phyloP scores from a whole-genome alignment of 2,329 filamentous ascomycete species.

The Aspergillus eucalypticola region DNA sequence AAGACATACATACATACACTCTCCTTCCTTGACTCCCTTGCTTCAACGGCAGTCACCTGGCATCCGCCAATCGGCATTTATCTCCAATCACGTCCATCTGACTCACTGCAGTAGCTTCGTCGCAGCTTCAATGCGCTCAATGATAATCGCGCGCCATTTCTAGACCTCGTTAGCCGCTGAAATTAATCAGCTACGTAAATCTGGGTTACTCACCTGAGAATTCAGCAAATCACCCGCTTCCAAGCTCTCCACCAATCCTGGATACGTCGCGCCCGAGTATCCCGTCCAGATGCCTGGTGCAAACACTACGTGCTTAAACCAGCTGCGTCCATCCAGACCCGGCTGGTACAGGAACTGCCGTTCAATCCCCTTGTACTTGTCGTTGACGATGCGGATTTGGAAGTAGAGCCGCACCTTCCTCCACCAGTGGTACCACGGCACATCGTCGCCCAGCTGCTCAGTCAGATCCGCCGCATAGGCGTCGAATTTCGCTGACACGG shows the following conservation, averaged over 20 bases:
- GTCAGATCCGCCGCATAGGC: constrained; percentile 49
- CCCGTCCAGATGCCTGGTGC: constrained; percentile 90
- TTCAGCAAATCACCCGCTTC: constrained; percentile 52
- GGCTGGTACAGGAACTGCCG: constrained; percentile 72
- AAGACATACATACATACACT: not conserved
- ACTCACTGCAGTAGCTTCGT: constrained; percentile 30
- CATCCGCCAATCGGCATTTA: not conserved
- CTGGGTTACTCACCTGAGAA: constrained; percentile 48
- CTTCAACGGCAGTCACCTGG: not conserved
- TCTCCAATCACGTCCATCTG: not conserved
- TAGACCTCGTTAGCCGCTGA: constrained; percentile 17
- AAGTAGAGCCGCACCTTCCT: constrained; percentile 65
- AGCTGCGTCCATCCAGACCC: constrained; percentile 75
- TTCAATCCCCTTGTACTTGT: constrained; percentile 81
- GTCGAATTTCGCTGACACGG: constrained; percentile 55
- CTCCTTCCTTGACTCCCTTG: not conserved
- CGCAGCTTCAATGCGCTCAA: constrained; percentile 37
- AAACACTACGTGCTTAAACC: constrained; percentile 96
- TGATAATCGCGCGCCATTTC: constrained; percentile 45
- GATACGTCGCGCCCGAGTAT: constrained; percentile 73
- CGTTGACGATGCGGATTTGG: constrained; percentile 68
- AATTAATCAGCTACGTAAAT: constrained; percentile 8
- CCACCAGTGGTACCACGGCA: constrained; percentile 80
- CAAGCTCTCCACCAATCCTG: constrained; percentile 64
- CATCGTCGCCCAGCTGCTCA: constrained; percentile 51